Base-by-base conservation (phyloP, 805 yeast species). In the Ogataea siamensis region DNA sequence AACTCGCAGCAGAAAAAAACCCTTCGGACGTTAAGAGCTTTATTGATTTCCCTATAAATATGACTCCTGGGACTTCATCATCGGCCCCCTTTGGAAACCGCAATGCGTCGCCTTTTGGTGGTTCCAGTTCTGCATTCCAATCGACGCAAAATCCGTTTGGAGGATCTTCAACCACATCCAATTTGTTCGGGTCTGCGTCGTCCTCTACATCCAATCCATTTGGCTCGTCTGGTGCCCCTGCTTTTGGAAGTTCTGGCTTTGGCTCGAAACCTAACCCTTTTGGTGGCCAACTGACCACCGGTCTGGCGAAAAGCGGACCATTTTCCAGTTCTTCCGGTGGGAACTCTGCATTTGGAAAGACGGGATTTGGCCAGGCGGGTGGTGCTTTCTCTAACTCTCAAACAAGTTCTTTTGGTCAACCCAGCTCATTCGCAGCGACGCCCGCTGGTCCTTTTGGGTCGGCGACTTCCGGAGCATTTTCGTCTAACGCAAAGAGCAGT, bases 1-100 rank as follows among this genome's bases (percentile, higher is more conserved):
- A 80, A 42, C 47, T 67, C 14, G 61, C 73, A 5, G 67, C 73
- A 55, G 56, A 29, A 51, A 60, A 27, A 33, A 58, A 29, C 11
- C 40, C 49, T 11, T 42, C 31, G 28, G 53, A 47, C 4, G 35
- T 53, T 4, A 46, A 60, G 21, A 59, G 62, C 0, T 68, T 66
- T 33, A 50, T 67, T 2, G 58, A 61, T 2, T 60, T 61, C 18
- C 57, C 64, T 1, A 37, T 67, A 14, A 63, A 64, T 36, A 20
- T 28, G 28, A 39, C 20, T 28, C 5, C 29, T 15, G 29, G 5
- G 4, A 14, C 29, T 15, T 27, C 29, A 14, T 5, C 28, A 14
- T 14, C 28, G 14, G 7, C 29, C 14, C 16, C 18, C n/a, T 29
- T 31, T 30, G 32, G 29, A 12, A 14, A 26, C n/a, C 41, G 28